Base-by-base conservation (phyloP, 139 green algal genomes). In the Spirogloea muscicola region DNA sequence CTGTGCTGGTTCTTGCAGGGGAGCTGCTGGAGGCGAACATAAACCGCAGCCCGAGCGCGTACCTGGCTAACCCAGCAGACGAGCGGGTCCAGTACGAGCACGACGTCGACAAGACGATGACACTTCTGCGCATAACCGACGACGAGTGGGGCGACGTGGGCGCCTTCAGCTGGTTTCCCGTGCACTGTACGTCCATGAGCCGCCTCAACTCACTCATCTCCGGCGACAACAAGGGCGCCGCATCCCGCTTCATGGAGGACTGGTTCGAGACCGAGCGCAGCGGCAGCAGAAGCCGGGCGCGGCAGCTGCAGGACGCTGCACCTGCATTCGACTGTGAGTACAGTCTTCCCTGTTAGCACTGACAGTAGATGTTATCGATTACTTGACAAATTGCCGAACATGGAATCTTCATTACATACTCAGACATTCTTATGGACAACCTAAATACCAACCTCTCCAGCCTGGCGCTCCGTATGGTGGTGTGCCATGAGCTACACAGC, bases 101-200 rank as follows among this genome's bases (percentile, higher is more conserved):
- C 61, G 52, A 95, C 57, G 80, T 82, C 9, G 90, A 95, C 18
- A 89, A 80, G 7, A n/a, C 67, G 33, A 80, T 95, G 84, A 90
- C 84, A 3, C 58, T 94, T 61, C 67, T 95, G 38, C 71, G 68
- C 16, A 36, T 91, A 21, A 18, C 62, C 9, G 79, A 82, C n/a
- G 37, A 18, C 2, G 16, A 68, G 27, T 80, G 75, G 2, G 65
- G 43, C 16, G n/a, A 57, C 7, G 6, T 79, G 16, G 72, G 72
- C 21, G 38, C 68, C 1, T 69, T 93, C 41, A 84, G 62, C 38
- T 95, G 90, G 90, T 95, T 91, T 48, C 76, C 88, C 0, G 90
- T 95, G 38, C 90, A 95, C 81, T 91, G 90, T 82, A 94, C 90
- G 29, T 89, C 83, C 37, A 88, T 95, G 78, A 96, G 95, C 86